Percentiles rank a stretch among this genome's conserved stretches.
phyloP scores from a whole-genome alignment of 2,329 filamentous ascomycete species.

The Penicillium hesseltinei region DNA sequence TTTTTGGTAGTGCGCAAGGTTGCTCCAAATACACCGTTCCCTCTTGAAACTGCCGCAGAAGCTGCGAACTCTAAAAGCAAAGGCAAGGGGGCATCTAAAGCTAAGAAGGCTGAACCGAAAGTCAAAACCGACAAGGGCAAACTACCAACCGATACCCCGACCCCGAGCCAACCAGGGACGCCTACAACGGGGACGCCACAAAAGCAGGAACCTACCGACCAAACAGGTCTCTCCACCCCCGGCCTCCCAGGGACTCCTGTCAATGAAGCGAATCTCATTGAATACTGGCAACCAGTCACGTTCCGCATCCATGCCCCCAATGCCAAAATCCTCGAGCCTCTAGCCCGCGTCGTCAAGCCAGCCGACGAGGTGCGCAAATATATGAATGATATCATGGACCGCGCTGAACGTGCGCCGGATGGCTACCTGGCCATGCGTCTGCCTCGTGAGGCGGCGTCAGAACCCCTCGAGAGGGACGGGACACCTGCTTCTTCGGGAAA shows the following conservation, averaged over 20 bases:
- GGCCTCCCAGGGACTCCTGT: constrained; percentile 9
- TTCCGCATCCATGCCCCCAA: constrained; percentile 56
- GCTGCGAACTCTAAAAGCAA: constrained; percentile 31
- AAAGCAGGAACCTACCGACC: constrained; percentile 14
- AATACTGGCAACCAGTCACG: constrained; percentile 55
- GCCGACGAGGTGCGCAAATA: constrained; percentile 53
- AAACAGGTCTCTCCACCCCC: background rate
- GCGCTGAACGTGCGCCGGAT: constrained; percentile 54
- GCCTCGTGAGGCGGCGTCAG: constrained; percentile 43
- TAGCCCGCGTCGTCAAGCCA: constrained; percentile 57
- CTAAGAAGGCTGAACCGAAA: constrained; percentile 39
- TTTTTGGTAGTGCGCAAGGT: constrained; percentile 48
- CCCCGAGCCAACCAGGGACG: constrained; percentile 11
- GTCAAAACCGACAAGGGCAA: constrained; percentile 25
- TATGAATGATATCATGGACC: constrained; percentile 59
- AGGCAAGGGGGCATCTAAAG: constrained; percentile 33
- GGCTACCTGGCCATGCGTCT: constrained; percentile 57
- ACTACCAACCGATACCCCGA: constrained; percentile 7
- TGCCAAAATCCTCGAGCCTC: constrained; percentile 53
- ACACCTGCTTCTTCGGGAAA: constrained; percentile 21
- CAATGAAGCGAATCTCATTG: constrained; percentile 35
- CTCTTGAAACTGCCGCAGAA: constrained; percentile 35
- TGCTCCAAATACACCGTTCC: constrained; percentile 38
- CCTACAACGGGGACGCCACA: constrained; percentile 18
- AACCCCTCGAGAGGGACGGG: constrained; percentile 29